Conservation (phyloP, 495 filamentous ascomycete species). For the Penicillium ochrochloron region DNA sequence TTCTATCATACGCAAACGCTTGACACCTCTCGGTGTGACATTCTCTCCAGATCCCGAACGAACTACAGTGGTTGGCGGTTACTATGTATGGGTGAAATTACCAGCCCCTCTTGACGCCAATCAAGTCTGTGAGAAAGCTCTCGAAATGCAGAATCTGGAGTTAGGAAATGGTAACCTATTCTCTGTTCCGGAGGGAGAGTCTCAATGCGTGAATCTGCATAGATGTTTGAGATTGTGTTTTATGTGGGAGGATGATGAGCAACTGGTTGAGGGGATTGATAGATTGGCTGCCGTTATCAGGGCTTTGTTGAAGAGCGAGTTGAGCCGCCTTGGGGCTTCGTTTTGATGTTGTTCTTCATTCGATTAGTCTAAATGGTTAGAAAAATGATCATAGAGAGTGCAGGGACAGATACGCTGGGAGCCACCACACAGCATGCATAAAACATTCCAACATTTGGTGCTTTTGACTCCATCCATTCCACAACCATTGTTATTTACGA, state of each 20-base stretch:
- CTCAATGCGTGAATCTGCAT: constrained; percentile 36
- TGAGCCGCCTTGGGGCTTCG: no score
- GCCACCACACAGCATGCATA: no score
- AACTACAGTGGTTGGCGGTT: constrained; percentile 61
- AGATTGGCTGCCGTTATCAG: constrained; percentile 46
- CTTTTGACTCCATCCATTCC: not conserved
- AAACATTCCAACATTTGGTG: no score
- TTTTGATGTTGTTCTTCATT: not conserved
- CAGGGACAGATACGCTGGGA: not conserved
- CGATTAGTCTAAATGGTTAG: not conserved
- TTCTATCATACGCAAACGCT: constrained; percentile 49
- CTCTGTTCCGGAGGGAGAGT: constrained; percentile 55
- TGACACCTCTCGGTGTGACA: constrained; percentile 58
- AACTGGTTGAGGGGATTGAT: constrained; percentile 59
- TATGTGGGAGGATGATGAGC: constrained; percentile 66
- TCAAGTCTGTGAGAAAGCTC: constrained; percentile 51
- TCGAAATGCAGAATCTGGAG: constrained; percentile 55
- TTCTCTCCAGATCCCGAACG: constrained; percentile 49
- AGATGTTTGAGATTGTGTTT: constrained; percentile 60
- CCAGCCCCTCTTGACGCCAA: constrained; percentile 45
- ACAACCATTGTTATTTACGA: not conserved
- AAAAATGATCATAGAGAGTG: not conserved
- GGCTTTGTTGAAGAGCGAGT: not conserved
- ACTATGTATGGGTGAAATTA: constrained; percentile 70
- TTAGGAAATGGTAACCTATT: constrained; percentile 62